A percentile compares a stretch with the other conserved stretches of the same genome.
Conservation (phyloP, 768 basidiomycete genomes). For the Psilocybe sp. region DNA sequence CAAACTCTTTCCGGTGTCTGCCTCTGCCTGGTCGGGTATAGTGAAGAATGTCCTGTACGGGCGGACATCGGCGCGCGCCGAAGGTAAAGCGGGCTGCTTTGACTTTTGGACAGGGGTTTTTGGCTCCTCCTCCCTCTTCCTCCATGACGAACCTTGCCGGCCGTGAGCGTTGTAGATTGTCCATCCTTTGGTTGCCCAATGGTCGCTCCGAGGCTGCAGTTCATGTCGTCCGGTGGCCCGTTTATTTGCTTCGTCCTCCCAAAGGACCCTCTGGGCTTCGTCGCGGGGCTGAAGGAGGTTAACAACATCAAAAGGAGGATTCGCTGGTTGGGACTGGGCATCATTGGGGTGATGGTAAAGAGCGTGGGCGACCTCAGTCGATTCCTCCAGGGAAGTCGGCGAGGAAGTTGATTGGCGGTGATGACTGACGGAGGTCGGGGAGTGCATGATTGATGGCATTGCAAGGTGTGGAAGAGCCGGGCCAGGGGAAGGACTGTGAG, state of each 20-base stretch:
- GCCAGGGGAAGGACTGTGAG: too few relatives aligned
- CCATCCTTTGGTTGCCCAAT: conserved; percentile 3
- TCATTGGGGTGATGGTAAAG: background rate
- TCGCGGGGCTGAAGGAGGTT: background rate
- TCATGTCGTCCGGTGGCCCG: background rate
- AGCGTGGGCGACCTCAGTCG: background rate
- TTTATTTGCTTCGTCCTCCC: background rate
- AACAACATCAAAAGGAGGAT: background rate
- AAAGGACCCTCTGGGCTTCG: background rate
- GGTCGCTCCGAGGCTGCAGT: background rate
- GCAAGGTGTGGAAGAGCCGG: background rate
- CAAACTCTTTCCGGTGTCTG: too few relatives aligned
- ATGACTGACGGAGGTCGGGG: background rate
- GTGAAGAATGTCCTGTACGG: too few relatives aligned
- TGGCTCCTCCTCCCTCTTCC: background rate
- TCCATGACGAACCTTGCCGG: background rate
- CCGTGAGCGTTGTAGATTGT: conserved; percentile 7
- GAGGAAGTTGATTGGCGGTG: too few relatives aligned
- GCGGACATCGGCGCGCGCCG: too few relatives aligned
- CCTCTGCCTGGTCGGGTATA: too few relatives aligned
- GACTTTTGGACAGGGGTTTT: background rate
- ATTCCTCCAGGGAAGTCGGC: too few relatives aligned
- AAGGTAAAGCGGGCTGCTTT: background rate
- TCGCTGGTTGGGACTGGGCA: background rate
- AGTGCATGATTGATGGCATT: conserved; percentile 5